Conservation (phyloP, 352 stramenopile species). For the Albugo laibachii region DNA sequence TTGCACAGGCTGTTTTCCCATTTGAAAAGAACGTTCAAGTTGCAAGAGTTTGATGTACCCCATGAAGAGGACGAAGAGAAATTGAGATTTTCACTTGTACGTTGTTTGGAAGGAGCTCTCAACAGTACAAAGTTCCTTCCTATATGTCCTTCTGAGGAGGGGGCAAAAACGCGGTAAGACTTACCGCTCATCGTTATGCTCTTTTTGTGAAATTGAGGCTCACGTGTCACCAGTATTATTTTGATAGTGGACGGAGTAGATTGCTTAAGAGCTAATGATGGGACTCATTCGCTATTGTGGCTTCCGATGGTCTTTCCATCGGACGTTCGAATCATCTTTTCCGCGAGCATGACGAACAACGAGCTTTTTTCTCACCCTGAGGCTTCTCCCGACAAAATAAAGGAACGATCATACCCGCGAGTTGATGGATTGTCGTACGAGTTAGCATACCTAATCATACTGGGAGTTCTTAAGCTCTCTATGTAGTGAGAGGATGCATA, state of each 20-base stretch:
- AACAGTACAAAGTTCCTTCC: constrained; percentile 15
- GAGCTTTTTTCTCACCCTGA: constrained; percentile 17
- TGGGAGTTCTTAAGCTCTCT: not conserved
- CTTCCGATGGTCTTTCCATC: constrained; percentile 44
- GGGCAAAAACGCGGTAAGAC: constrained; percentile 12
- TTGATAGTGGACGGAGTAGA: constrained; percentile 66
- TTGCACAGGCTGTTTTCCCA: constrained; percentile 45
- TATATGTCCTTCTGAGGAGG: constrained; percentile 4
- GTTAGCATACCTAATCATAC: not conserved
- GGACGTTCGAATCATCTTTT: constrained; percentile 55
- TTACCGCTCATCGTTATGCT: not conserved
- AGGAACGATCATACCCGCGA: too few relatives aligned
- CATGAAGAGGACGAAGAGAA: constrained; percentile 70
- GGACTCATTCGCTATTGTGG: constrained; percentile 71
- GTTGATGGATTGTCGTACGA: too few relatives aligned
- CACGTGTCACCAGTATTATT: constrained; percentile 26
- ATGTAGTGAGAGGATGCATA: constrained; percentile 46
- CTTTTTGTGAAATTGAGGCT: not conserved
- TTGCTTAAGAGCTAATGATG: constrained; percentile 58
- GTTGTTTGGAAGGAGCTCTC: constrained; percentile 51
- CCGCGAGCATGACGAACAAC: constrained; percentile 27
- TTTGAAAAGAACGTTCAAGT: constrained; percentile 39
- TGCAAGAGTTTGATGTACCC: constrained; percentile 65
- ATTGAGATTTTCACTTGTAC: constrained; percentile 63
- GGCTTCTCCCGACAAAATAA: not conserved